Conservation (phyloP, 352 stramenopile species). For the Plasmopara viticola region DNA sequence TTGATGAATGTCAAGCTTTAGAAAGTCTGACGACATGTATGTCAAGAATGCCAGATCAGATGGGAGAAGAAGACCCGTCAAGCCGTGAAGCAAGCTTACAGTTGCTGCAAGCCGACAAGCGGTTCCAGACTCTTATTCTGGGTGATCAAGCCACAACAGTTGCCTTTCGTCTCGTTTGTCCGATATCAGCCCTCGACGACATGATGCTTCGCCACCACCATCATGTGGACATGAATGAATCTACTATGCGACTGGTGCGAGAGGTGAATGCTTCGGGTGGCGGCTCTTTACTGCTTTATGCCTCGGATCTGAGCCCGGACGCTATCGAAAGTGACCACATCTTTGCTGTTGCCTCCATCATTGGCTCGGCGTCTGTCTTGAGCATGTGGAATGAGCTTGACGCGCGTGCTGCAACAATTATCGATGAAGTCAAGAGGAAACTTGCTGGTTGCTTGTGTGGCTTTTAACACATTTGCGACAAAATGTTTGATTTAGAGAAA, state of each 20-base stretch:
- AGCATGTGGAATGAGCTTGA: conserved; percentile 55
- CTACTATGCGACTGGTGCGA: conserved; percentile 45
- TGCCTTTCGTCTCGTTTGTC: conserved; percentile 47
- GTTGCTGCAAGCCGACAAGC: conserved; percentile 20
- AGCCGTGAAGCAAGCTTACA: too few relatives aligned
- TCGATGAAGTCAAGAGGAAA: conserved; percentile 49
- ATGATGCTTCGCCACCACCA: conserved; percentile 67
- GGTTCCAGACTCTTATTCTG: conserved; percentile 25
- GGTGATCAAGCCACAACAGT: conserved; percentile 9
- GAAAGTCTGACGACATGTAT: conserved; percentile 15
- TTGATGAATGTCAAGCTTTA: conserved; percentile 5
- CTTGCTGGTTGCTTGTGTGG: conserved; percentile 55
- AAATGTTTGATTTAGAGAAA: not conserved
- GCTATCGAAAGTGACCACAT: conserved; percentile 13
- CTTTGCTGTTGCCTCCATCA: conserved; percentile 40
- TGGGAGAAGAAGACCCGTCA: too few relatives aligned
- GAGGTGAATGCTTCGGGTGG: conserved; percentile 53
- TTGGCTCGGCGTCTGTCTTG: conserved; percentile 32
- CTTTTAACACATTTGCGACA: conserved; percentile 30
- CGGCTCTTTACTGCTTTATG: conserved; percentile 38
- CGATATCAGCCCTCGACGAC: conserved; percentile 41
- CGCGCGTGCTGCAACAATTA: conserved; percentile 32
- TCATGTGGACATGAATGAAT: conserved; percentile 67
- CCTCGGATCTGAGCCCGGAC: conserved; percentile 6
- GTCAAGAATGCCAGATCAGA: conserved; percentile 17